These are phyloP conservation scores for Polytolypa hystricis DNA, from an alignment of 2,329 filamentous ascomycete species.

Conservation along the genomic window DNA sequence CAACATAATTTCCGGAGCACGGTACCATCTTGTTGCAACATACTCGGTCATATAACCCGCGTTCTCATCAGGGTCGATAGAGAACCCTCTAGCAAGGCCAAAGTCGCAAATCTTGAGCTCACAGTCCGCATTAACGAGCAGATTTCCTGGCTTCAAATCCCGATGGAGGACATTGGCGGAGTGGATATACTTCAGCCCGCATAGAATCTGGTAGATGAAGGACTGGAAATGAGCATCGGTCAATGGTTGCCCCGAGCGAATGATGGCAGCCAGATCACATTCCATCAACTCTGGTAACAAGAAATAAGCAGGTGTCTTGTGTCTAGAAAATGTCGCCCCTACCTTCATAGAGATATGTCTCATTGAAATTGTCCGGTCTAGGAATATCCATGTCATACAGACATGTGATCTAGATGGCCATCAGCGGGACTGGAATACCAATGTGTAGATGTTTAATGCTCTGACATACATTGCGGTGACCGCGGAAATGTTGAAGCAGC, in stretches of 20 bases:
- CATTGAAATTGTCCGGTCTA: slow-evolving; percentile 93
- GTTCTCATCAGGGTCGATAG: slow-evolving; percentile 93
- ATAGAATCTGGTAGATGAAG: slow-evolving; percentile 99
- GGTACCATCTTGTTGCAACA: slow-evolving; percentile 96
- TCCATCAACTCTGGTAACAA: slow-evolving; percentile 78
- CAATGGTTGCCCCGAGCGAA: slow-evolving; percentile 88
- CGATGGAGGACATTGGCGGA: slow-evolving; percentile 95
- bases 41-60: slow-evolving; percentile 99
- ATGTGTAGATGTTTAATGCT: slow-evolving; percentile 1
- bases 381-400: slow-evolving; percentile 99
- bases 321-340: slow-evolving; percentile 18
- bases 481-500: slow-evolving; percentile 92
- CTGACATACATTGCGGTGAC: slow-evolving; percentile 64
- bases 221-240: slow-evolving; percentile 99
- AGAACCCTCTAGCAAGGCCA: slow-evolving; percentile 90
- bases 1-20: slow-evolving; percentile 97
- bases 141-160: slow-evolving; percentile 91
- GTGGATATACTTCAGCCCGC: slow-evolving; percentile 97
- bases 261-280: slow-evolving; percentile 95
- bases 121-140: slow-evolving; percentile 97
- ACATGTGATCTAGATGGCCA: slow-evolving; percentile 70
- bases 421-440: slow-evolving; percentile 33
- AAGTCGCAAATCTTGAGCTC: slow-evolving; percentile 99
- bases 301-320: slow-evolving; percentile 8
- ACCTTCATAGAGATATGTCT: slow-evolving; percentile 98